Conservation (phyloP, 352 stramenopile species). For the Phytophthora capsici region DNA sequence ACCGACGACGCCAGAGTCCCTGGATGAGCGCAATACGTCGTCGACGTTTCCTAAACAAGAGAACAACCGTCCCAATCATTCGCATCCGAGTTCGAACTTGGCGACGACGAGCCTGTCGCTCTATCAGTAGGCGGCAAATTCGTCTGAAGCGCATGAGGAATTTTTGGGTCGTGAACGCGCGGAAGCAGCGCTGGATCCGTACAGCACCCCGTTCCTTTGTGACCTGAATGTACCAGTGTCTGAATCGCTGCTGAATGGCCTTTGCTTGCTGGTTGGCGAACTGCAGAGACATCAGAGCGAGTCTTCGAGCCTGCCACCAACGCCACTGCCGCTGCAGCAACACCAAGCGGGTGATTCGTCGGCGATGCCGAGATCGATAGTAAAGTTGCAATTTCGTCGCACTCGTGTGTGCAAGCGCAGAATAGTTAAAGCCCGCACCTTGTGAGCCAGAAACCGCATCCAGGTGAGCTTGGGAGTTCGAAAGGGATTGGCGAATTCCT, state of each 20-base stretch:
- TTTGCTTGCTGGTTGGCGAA: constrained; percentile 34
- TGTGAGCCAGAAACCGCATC: constrained; percentile 28
- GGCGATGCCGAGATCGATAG: constrained; percentile 43
- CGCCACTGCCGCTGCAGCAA: constrained; percentile 54
- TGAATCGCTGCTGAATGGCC: constrained; percentile 48
- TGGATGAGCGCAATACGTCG: constrained; percentile 37
- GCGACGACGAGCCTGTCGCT: constrained; percentile 22
- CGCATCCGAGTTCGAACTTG: constrained; percentile 25
- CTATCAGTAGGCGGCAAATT: constrained; percentile 39
- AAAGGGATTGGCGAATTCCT: constrained; percentile 54
- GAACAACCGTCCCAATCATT: constrained; percentile 26
- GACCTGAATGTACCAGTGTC: constrained; percentile 21
- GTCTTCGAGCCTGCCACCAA: constrained; percentile 19
- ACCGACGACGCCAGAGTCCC: constrained; percentile 34
- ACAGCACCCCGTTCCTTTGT: constrained; percentile 25
- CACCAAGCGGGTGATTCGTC: constrained; percentile 30
- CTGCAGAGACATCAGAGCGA: constrained; percentile 4
- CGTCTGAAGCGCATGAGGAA: constrained; percentile 42
- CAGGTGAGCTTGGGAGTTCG: constrained; percentile 29
- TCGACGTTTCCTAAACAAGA: constrained; percentile 24
- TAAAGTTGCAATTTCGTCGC: constrained; percentile 43
- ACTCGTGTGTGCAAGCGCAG: constrained; percentile 39
- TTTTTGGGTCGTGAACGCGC: constrained; percentile 47
- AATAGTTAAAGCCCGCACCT: constrained; percentile 54
- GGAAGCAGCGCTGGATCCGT: constrained; percentile 55